These are phyloP conservation scores for Aurantiochytrium sp. DNA, from an alignment of 108 stramenopile genomes.

Conservation along the genomic window DNA sequence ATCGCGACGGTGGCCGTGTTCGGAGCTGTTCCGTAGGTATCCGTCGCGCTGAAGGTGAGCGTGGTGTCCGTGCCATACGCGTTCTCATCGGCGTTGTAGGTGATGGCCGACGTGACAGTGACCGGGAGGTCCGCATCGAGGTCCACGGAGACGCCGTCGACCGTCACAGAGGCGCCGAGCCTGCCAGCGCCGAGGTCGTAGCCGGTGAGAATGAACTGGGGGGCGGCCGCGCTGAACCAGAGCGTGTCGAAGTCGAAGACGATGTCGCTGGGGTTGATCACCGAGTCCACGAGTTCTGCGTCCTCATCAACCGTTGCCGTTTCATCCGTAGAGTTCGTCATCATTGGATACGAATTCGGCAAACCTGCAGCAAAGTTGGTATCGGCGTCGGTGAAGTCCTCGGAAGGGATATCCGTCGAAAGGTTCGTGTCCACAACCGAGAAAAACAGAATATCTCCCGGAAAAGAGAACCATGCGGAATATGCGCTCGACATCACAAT, in stretches of 20 bases:
- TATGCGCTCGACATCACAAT: neutral
- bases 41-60: neutral
- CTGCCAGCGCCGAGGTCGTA: neutral
- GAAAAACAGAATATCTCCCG: neutral
- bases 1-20: neutral
- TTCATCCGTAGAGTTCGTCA: neutral
- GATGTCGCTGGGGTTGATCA: neutral
- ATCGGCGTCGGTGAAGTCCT: neutral
- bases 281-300: neutral
- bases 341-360: neutral
- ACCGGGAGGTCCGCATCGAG: neutral
- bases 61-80: neutral
- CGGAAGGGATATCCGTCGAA: no score
- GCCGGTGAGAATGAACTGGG: neutral
- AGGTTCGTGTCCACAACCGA: neutral
- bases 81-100: neutral
- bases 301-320: neutral
- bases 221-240: neutral
- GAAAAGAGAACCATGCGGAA: neutral
- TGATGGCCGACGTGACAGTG: neutral
- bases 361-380: neutral
- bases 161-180: neutral
- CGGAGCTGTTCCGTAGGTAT: neutral
- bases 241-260: neutral
- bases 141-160: neutral